These are phyloP conservation scores for Miamiensis avidus DNA, from an alignment of 169 alveolate genomes.

Conservation along the genomic window DNA sequence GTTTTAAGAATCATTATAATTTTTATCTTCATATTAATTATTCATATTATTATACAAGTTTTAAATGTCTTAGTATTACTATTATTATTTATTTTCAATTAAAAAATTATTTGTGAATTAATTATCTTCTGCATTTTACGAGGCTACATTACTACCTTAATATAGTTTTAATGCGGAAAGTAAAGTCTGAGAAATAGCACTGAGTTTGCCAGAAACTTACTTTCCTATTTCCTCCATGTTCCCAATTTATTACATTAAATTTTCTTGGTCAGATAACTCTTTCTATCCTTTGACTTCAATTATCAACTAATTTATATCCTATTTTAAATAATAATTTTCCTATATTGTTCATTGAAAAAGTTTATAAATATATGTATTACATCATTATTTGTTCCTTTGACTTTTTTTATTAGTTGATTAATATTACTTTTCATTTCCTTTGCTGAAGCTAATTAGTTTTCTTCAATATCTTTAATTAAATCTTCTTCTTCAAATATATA, in stretches of 20 bases:
- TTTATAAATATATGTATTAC: not conserved
- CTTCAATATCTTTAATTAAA: not conserved
- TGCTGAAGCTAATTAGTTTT: not conserved
- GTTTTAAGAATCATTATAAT: not conserved
- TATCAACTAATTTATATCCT: not conserved
- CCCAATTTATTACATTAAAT: not conserved
- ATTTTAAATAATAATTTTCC: too few species aligned
- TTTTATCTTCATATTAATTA: too few species aligned
- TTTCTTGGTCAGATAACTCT: not conserved
- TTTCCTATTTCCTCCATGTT: not conserved
- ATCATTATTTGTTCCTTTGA: not conserved
- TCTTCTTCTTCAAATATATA: not conserved
- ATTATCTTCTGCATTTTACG: too few species aligned
- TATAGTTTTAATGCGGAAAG: not conserved
- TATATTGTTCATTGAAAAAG: too few species aligned
- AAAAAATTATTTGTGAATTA: too few species aligned
- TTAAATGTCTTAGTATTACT: not conserved
- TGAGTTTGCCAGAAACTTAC: not conserved
- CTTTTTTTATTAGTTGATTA: not conserved
- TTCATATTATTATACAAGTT: not conserved
- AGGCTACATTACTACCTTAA: too few species aligned
- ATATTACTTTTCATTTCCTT: not conserved
- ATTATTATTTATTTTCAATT: too few species aligned
- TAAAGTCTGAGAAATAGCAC: not conserved
- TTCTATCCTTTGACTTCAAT: not conserved